Base-by-base conservation (phyloP, 192 early-diverging fungal genomes). In the Oehlia diaphana region DNA sequence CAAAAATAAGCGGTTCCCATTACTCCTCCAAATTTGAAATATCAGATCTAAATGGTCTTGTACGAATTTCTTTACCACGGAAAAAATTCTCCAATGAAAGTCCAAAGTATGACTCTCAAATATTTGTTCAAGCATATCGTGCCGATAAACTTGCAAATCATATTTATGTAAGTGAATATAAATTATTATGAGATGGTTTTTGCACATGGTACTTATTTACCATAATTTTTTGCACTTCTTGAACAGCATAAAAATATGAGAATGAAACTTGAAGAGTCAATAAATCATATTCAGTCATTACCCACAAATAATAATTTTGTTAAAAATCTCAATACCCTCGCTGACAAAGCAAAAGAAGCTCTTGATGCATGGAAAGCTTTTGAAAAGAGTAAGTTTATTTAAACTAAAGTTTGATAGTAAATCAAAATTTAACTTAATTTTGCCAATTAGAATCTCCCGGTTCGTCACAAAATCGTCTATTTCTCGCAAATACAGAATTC, bases 301-400 rank as follows among this genome's bases (percentile, higher is more conserved):
- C 66, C 66, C 28, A 10, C 16, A 35, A 39, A 68, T 19, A 16
- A 68, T n/a, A 26, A 26, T 68, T 68, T 35, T 68, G 42, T 35
- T 35, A 42, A 68, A 68, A 68, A 14, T 35, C 66, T 68, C 14
- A 13, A 35, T 35, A 68, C 26, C 26, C 66, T 68, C 4, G 10
- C 35, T 35, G 66, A 68, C 35, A 68, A 14, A 19, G 66, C 66
- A 0, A 19, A 19, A 13, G 1, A 19, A 19, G 66, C 66, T 35
- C 66, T 68, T 19, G 19, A 68, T 19, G 16, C 0, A 10, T 68
- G 66, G 71, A 13, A 44, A 49, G 44, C 8, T 49, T 26, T 31
- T 73, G 71, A 73, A 73, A 49, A 26, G 65, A 67, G 71, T 73
- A 73, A 53, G 50, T 49, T 73, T 73, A 44, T 21, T 73, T 73